phyloP scores from a whole-genome alignment of 169 alveolate genomes.

The Plasmodium inui region DNA sequence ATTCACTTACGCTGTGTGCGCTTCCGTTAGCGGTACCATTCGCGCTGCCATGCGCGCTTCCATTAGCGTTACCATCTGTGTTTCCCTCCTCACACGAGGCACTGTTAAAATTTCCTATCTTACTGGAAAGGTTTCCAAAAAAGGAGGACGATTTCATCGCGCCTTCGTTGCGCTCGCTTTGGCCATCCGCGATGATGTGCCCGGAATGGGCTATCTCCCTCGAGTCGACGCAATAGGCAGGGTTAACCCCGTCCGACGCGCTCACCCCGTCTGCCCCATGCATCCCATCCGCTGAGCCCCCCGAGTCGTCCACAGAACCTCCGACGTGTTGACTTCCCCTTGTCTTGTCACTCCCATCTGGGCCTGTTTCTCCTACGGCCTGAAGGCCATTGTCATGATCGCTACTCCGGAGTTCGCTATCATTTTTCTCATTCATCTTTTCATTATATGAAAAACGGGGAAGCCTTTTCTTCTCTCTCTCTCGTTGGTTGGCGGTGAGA shows the following conservation, averaged over 20 bases:
- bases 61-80: not conserved
- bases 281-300: not conserved
- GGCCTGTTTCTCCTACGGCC: not conserved
- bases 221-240: not conserved
- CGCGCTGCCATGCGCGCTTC: not conserved
- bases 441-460: constrained; percentile 6
- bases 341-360: not conserved
- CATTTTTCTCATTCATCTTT: constrained; percentile 45
- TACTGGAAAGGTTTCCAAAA: constrained; percentile 8
- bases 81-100: not conserved
- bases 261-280: not conserved
- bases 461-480: not conserved
- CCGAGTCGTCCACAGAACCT: not conserved
- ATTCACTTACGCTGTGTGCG: not conserved
- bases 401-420: constrained; percentile 7
- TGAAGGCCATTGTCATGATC: not conserved
- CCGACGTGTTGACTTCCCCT: not conserved
- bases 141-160: constrained; percentile 1
- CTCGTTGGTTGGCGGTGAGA: not conserved
- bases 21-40: not conserved
- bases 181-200: not conserved
- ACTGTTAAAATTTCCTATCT: constrained; percentile 1
- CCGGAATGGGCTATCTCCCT: not conserved
- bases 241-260: not conserved
- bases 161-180: not conserved